Base-by-base conservation (phyloP, 139 green algal genomes). In the Chlorella sp. region DNA sequence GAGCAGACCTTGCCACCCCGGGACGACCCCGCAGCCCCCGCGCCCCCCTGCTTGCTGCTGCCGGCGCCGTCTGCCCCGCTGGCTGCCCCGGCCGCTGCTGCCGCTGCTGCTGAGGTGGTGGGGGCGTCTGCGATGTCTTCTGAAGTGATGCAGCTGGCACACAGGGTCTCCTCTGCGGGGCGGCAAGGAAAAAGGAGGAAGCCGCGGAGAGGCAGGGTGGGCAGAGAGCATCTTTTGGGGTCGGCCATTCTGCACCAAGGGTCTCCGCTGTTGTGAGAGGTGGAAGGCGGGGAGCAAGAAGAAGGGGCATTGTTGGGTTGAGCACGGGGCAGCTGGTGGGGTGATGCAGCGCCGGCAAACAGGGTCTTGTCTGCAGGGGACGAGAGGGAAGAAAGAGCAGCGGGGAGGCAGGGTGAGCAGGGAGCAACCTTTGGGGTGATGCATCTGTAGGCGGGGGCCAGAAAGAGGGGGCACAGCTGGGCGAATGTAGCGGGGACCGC, bases 161-260 rank as follows among this genome's bases (percentile, higher is more conserved):
- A 87, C 36, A 87, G 57, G 5, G 40, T 78, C 61, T 78, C 83
- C 61, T 71, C 83, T 87, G 64, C 21, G 37, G n/a, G 9, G 60
- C 30, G 9, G 60, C 30, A n/a, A 16, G 34, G 21, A 4, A 9
- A 22, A 36, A 42, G 9, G 26, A 68, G 40, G 79, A 66, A 84
- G 40, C 40, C 36, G 26, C 36, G 19, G 7, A 5, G 77, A 16
- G 2, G 18, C 79, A 84, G 79, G 15, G 18, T 30, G 18, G n/a
- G 14, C 34, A 48, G 14, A 2, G 37, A 28, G 3, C n/a, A n/a
- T n/a, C n/a, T n/a, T n/a, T n/a, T n/a, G n/a, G n/a, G n/a, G n/a
- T n/a, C n/a, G n/a, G n/a, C n/a, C n/a, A n/a, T n/a, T n/a, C n/a
- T n/a, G n/a, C n/a, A n/a, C n/a, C n/a, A n/a, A n/a, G n/a, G n/a